phyloP scores from a whole-genome alignment of 345 rosid species.

The Ceriops decandra region DNA sequence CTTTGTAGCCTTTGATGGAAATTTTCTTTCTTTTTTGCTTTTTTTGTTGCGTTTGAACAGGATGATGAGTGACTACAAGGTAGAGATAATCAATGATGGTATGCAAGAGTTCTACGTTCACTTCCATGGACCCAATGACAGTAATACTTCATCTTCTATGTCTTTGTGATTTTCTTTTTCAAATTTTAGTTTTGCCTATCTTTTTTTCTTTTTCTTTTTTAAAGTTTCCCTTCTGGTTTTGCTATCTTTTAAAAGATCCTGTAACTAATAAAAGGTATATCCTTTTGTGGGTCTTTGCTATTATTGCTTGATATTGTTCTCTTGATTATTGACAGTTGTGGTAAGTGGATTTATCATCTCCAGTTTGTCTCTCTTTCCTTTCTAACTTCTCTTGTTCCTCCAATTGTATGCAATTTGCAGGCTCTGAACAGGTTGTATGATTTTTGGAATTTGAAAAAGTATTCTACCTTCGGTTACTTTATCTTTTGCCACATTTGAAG shows the following conservation, averaged over 20 bases:
- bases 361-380: not conserved
- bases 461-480: not conserved
- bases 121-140: conserved; percentile 66
- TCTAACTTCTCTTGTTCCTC: not conserved
- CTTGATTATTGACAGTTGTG: not conserved
- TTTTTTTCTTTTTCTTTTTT: not conserved
- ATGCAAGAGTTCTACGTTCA: conserved; percentile 57
- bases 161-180: conserved; percentile 2
- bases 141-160: conserved; percentile 34
- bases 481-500: not conserved
- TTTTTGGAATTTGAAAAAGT: conserved; percentile 5
- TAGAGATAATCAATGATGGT: conserved; percentile 63
- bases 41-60: conserved; percentile 27
- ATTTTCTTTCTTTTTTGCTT: not conserved
- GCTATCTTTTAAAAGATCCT: not conserved
- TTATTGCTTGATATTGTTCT: not conserved
- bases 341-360: not conserved
- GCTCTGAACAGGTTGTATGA: not conserved
- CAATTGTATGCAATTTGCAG: not conserved
- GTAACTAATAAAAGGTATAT: no score
- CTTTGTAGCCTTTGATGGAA: not conserved
- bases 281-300: no score
- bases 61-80: conserved; percentile 79
- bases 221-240: not conserved
- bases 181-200: not conserved